Evolutionary conservation across 2,329 filamentous ascomycete species (phyloP).

Genomic region (Neofusicoccum ribis): DNA sequence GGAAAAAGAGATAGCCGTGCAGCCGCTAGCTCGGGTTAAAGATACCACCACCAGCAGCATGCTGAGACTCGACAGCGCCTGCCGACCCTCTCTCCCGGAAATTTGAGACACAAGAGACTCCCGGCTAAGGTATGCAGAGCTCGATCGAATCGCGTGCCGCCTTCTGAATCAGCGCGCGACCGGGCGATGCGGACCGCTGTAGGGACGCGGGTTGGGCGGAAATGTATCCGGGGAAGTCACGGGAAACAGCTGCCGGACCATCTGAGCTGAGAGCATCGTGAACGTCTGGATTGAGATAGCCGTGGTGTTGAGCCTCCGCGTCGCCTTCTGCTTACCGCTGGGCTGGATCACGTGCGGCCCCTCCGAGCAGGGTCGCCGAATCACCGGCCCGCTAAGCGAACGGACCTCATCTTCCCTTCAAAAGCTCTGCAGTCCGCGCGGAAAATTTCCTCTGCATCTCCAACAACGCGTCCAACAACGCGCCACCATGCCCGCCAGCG

Average conservation of each 20-base stretch:
- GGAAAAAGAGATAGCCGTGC: constrained; percentile 13
- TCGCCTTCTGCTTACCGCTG: not conserved
- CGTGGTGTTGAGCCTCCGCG: not conserved
- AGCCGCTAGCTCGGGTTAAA: constrained; percentile 3
- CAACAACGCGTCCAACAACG: constrained; percentile 7
- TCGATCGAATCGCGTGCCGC: not conserved
- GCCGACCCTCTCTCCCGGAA: not conserved
- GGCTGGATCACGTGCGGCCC: not conserved
- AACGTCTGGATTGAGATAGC: not conserved
- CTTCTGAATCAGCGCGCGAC: not conserved
- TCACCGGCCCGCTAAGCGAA: constrained; percentile 18
- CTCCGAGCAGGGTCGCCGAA: not conserved
- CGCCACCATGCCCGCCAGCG: not conserved
- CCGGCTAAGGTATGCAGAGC: not conserved
- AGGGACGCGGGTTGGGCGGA: not conserved
- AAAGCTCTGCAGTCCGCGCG: not conserved
- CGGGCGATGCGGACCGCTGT: not conserved
- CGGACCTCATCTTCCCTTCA: not conserved
- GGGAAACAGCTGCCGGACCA: not conserved
- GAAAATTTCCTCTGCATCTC: not conserved
- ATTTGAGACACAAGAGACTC: not conserved
- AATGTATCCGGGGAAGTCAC: not conserved
- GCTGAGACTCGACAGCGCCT: not conserved
- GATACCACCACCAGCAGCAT: not conserved
- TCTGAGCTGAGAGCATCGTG: not conserved